Conservation (phyloP, 345 rosid genomes). For the Pugionium dolabratum region DNA sequence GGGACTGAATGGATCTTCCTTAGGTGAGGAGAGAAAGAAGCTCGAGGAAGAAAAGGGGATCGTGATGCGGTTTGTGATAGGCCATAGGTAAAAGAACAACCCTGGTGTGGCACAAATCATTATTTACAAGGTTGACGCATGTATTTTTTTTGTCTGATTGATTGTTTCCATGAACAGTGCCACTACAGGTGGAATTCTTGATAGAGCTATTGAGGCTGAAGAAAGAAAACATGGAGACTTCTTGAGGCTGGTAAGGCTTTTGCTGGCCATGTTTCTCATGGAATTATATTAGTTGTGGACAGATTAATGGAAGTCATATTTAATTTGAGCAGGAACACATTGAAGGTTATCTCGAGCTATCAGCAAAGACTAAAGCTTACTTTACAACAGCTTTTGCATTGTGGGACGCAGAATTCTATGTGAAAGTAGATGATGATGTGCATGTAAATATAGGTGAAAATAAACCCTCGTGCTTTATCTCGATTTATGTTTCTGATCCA, state of each 20-base stretch:
- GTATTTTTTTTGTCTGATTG: not conserved
- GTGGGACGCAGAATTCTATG: slow-evolving; percentile 98
- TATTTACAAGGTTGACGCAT: not conserved
- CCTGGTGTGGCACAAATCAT: not conserved
- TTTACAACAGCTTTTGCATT: slow-evolving; percentile 81
- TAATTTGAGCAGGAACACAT: slow-evolving; percentile 75
- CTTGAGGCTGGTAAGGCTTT: slow-evolving; percentile 74
- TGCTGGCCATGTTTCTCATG: slow-evolving; percentile 13
- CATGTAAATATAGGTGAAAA: slow-evolving; percentile 93
- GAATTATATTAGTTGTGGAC: not conserved
- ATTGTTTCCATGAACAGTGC: slow-evolving; percentile 51
- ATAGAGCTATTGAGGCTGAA: slow-evolving; percentile 96
- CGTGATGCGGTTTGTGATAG: slow-evolving; percentile 89
- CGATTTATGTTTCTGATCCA: not conserved
- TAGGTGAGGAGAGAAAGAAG: slow-evolving; percentile 82
- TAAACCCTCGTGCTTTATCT: slow-evolving; percentile 9
- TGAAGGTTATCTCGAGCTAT: slow-evolving; percentile 96
- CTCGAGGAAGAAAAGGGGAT: slow-evolving; percentile 99
- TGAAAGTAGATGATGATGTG: slow-evolving; percentile 96
- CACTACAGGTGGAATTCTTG: slow-evolving; percentile 91
- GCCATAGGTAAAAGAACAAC: slow-evolving; percentile 67
- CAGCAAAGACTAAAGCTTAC: slow-evolving; percentile 88
- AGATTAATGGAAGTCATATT: not conserved
- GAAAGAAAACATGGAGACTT: slow-evolving; percentile 90
- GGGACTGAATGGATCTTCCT: slow-evolving; percentile 19